phyloP scores from a whole-genome alignment of 176 grass and related monocot species.

The Phyllostachys edulis region DNA sequence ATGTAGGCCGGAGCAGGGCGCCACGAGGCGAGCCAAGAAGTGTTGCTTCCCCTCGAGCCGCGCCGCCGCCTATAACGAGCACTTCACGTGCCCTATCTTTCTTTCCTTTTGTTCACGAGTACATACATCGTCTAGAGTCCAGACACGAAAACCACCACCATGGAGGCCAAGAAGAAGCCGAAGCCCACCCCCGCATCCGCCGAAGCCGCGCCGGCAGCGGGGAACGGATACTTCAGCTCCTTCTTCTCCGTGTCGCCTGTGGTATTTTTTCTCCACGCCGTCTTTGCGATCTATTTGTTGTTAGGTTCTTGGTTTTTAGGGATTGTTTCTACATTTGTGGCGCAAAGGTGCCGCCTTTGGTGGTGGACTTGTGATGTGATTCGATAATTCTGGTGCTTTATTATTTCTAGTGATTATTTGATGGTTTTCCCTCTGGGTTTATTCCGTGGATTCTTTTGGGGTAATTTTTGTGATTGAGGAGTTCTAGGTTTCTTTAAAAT shows the following conservation, averaged over 20 bases:
- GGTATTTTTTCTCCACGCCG: slow-evolving; percentile 25
- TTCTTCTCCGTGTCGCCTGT: slow-evolving; percentile 33
- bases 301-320: not conserved
- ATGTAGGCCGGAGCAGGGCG: slow-evolving; percentile 42
- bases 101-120: not conserved
- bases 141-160: not conserved
- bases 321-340: not conserved
- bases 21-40: slow-evolving; percentile 47
- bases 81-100: slow-evolving; percentile 33
- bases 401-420: not conserved
- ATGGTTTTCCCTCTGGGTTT: not conserved
- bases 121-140: not conserved
- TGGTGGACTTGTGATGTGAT: not conserved
- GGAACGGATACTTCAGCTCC: slow-evolving; percentile 43
- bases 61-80: slow-evolving; percentile 33
- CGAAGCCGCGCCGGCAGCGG: slow-evolving; percentile 9
- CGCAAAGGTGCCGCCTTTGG: not conserved
- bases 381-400: not conserved
- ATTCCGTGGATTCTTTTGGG: not conserved
- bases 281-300: not conserved
- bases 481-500: not conserved
- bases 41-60: not conserved
- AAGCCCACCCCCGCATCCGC: slow-evolving; percentile 10
- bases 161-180: slow-evolving; percentile 52
- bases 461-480: not conserved